Conservation (phyloP, 345 rosid species). For the Euphorbia tirucalli region DNA sequence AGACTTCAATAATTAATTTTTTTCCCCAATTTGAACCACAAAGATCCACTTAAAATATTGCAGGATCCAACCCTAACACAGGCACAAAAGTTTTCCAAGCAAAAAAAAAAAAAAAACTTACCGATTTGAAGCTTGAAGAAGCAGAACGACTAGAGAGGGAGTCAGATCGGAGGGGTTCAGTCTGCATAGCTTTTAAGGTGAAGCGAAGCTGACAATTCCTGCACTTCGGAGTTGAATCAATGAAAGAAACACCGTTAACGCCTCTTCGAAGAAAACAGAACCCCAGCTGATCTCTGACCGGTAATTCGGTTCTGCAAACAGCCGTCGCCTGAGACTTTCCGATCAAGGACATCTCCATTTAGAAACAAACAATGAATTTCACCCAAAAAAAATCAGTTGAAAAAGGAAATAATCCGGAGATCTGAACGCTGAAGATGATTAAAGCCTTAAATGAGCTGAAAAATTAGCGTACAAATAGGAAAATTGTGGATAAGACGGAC, state of each 20-base stretch:
- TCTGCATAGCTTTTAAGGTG: slow-evolving; percentile 41
- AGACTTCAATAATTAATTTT: neutral
- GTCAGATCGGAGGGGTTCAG: slow-evolving; percentile 41
- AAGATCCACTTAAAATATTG: neutral
- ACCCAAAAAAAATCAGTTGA: neutral
- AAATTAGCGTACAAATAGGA: neutral
- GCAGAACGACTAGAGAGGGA: slow-evolving; percentile 10
- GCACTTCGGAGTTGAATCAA: slow-evolving; percentile 23
- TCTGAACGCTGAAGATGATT: neutral
- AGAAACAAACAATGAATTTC: neutral
- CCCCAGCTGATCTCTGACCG: slow-evolving; percentile 36
- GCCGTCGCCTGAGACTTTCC: slow-evolving; percentile 46
- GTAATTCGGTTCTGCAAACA: slow-evolving; percentile 36
- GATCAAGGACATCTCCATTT: slow-evolving; percentile 68
- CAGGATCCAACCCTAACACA: no score
- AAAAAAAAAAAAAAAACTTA: slow-evolving; percentile 19
- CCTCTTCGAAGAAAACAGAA: slow-evolving; percentile 16
- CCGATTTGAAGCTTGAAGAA: slow-evolving; percentile 45
- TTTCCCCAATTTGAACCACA: neutral
- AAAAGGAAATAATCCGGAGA: neutral
- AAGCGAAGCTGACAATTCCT: slow-evolving; percentile 36
- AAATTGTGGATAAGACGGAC: neutral
- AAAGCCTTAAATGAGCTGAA: neutral
- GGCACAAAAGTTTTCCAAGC: neutral
- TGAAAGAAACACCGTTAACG: slow-evolving; percentile 36